Conservation (phyloP, 495 filamentous ascomycete genomes). For the Mytilinidion resinicola region DNA sequence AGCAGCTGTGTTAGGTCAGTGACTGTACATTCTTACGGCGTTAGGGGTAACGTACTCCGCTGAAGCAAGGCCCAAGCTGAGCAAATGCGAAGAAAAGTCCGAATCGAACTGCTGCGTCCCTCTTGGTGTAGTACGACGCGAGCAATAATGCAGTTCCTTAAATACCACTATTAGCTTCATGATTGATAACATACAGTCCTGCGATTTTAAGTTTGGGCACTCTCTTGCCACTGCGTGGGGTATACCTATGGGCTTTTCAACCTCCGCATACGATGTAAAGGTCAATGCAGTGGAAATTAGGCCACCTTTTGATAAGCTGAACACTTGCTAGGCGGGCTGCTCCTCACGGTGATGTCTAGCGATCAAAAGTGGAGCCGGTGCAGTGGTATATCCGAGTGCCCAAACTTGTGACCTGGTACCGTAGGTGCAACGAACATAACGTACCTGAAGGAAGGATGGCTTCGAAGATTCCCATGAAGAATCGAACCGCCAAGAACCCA, state of each 20-base stretch:
- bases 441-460: slow-evolving; percentile 24
- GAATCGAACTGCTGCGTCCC: slow-evolving; percentile 20
- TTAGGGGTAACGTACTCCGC: slow-evolving; percentile 10
- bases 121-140: slow-evolving; percentile 21
- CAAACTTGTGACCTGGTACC: too few relatives aligned
- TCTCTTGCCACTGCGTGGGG: too few relatives aligned
- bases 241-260: background rate
- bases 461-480: slow-evolving; percentile 28
- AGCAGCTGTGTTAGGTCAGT: slow-evolving; percentile 1
- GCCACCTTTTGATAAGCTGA: too few relatives aligned
- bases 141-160: slow-evolving; percentile 19
- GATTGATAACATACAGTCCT: too few relatives aligned
- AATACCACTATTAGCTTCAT: too few relatives aligned
- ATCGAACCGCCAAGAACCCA: slow-evolving; percentile 18
- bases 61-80: slow-evolving; percentile 19
- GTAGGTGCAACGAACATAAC: background rate
- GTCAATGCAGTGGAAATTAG: too few relatives aligned
- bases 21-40: too few relatives aligned
- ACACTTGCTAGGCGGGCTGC: too few relatives aligned
- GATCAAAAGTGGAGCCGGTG: too few relatives aligned
- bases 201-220: too few relatives aligned
- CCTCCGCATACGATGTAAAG: background rate
- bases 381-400: too few relatives aligned
- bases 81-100: slow-evolving; percentile 25
- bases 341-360: too few relatives aligned